A percentile compares a stretch with the other conserved stretches of the same genome.
Evolutionary conservation across 345 rosid species (phyloP).

Genomic region (Xanthoceras sorbifolium): DNA sequence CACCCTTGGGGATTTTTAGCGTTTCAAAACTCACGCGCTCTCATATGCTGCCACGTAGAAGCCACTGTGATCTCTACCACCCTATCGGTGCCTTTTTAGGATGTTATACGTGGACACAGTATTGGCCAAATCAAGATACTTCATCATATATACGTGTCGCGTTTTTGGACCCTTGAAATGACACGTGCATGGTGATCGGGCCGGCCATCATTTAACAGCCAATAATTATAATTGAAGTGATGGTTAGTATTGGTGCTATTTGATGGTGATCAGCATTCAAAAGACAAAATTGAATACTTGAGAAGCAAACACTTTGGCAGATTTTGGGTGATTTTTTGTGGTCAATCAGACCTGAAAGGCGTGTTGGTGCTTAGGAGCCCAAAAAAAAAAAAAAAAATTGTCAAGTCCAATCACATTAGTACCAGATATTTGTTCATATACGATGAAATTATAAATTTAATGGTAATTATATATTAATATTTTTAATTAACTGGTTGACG

Average conservation of each 20-base stretch:
- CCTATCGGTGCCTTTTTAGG: neutral
- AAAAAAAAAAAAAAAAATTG: too few species aligned
- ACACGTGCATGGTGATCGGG: neutral
- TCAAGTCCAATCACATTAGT: too few species aligned
- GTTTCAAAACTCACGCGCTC: neutral
- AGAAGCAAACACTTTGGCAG: neutral
- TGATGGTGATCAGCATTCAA: neutral
- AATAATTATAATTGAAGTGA: neutral
- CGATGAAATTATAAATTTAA: too few species aligned
- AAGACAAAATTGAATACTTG: neutral
- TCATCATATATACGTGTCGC: neutral
- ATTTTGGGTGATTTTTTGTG: too few species aligned
- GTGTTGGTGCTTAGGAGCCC: too few species aligned
- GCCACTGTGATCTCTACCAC: constrained; percentile 5
- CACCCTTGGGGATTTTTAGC: too few species aligned
- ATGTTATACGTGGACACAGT: neutral
- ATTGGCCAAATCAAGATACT: neutral
- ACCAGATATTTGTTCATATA: too few species aligned
- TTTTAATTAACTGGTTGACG: too few species aligned
- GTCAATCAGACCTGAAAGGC: too few species aligned
- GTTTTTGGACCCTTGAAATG: neutral
- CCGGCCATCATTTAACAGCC: neutral
- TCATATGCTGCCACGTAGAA: constrained; percentile 26
- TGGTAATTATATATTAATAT: too few species aligned
- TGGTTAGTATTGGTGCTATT: neutral